Evolutionary conservation across 345 rosid species (phyloP), one percentile per base, ranked within the genome.

Genomic region (Barbarea vulgaris): DNA sequence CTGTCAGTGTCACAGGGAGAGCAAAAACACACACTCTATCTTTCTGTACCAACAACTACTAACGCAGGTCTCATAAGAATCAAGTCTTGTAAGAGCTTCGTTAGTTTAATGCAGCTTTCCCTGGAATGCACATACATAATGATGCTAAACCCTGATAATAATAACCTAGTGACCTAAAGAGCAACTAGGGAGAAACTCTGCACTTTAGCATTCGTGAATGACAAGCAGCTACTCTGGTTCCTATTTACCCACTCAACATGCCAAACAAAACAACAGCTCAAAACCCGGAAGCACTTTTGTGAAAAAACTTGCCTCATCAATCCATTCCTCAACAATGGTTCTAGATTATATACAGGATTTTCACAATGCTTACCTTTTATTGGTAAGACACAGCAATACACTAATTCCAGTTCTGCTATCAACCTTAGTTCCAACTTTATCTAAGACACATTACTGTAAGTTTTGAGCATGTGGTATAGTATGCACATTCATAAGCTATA

Each of bases 381-480:
- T 61, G 31, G 6, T 51, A 69, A 17, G 61, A 39, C 4, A 76
- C 70, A 61, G 24, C 36, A 69, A 11, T 25, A 42, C 50, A 76
- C 30, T 63, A 53, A 28, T 31, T 17, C 30, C 60, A 37, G 27
- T 61, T 72, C 37, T 34, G 53, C 64, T 10, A 72, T 37, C 18
- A 61, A 30, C 27, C 58, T 51, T 21, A 18, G 33, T 27, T 51
- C 22, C 5, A 25, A 61, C 27, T 28, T 39, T 62, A 37, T 25
- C n/a, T 27, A 62, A 25, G 14, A 34, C 7, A 19, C n/a, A 9
- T 30, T 61, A 61, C 9, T 37, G 6, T 9, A 37, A n/a, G 4
- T 25, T 69, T 37, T 54, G 44, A 13, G 42, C n/a, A 56, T 55
- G 52, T 44, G 44, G 34, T 59, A 37, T 6, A 13, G 46, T 25